These are phyloP conservation scores for Mycena venus DNA, from an alignment of 768 basidiomycete species.

Conservation along the genomic window DNA sequence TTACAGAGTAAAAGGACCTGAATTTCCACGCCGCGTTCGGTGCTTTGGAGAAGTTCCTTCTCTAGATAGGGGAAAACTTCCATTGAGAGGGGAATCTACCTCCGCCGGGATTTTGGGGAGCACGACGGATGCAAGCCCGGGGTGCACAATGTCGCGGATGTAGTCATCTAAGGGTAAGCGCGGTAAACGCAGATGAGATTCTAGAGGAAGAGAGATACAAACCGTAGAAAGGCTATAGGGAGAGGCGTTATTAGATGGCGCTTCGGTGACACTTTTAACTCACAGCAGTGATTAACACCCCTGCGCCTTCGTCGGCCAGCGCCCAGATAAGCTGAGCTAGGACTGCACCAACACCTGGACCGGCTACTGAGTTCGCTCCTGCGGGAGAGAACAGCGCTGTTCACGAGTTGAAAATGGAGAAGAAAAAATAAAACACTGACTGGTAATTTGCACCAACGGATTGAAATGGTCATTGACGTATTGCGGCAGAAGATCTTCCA, in stretches of 20 bases:
- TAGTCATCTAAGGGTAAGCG: constrained; percentile 18
- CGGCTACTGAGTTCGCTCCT: constrained; percentile 31
- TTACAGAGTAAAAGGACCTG: constrained; percentile 44
- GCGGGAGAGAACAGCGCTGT: not conserved
- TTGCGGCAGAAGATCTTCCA: constrained; percentile 29
- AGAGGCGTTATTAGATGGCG: not conserved
- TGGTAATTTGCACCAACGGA: constrained; percentile 20
- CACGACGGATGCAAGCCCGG: constrained; percentile 11
- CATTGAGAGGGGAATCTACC: constrained; percentile 20
- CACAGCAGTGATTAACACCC: constrained; percentile 31
- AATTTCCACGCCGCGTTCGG: constrained; percentile 31
- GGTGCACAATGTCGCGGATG: constrained; percentile 30
- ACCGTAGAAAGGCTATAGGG: constrained; percentile 30
- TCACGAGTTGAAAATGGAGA: too few species aligned
- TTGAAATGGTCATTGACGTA: constrained; percentile 33
- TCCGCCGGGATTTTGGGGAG: constrained; percentile 16
- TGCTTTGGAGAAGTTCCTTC: constrained; percentile 26
- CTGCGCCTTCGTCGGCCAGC: constrained; percentile 17
- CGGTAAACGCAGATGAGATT: too few species aligned
- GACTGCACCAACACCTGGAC: constrained; percentile 28
- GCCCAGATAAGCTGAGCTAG: constrained; percentile 32
- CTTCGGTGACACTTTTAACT: not conserved
- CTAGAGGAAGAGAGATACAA: not conserved
- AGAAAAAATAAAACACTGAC: not conserved
- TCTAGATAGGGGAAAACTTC: constrained; percentile 36